A percentile compares a stretch with the other conserved stretches of the same genome.
Conservation (phyloP, 2,329 filamentous ascomycete species). For the Claviceps purpurea region DNA sequence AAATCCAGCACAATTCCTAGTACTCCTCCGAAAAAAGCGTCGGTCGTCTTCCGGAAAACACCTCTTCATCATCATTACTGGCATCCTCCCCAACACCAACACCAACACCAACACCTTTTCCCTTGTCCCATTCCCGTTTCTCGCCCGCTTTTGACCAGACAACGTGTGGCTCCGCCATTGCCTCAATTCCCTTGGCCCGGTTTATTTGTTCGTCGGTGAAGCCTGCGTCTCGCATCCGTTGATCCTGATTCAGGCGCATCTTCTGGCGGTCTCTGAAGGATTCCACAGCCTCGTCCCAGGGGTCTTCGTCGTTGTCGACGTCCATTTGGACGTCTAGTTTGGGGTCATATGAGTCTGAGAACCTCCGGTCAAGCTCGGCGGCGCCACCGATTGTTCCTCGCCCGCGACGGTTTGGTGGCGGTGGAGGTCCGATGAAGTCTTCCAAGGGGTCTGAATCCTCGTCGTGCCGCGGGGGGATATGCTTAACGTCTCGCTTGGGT, state of each 20-base stretch:
- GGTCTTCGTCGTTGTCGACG: constrained; percentile 32
- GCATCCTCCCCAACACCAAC: constrained; percentile 1
- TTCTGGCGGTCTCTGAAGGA: constrained; percentile 66
- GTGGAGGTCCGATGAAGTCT: constrained; percentile 62
- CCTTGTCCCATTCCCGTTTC: constrained; percentile 45
- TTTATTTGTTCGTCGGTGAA: constrained; percentile 64
- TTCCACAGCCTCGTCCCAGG: constrained; percentile 73
- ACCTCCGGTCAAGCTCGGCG: constrained; percentile 67
- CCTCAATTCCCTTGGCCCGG: constrained; percentile 41
- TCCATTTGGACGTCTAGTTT: constrained; percentile 41
- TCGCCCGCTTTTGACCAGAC: constrained; percentile 61
- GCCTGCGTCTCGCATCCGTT: constrained; percentile 62
- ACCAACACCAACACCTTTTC: constrained; percentile 24
- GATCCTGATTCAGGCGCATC: constrained; percentile 62
- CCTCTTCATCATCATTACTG: not conserved
- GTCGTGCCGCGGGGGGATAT: constrained; percentile 4
- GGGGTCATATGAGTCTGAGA: constrained; percentile 52
- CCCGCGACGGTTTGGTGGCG: constrained; percentile 44
- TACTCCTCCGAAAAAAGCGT: constrained; percentile 7
- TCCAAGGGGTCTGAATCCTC: constrained; percentile 57
- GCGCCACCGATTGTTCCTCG: constrained; percentile 49
- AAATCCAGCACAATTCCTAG: not conserved
- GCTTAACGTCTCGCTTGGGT: not conserved
- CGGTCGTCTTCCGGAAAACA: not conserved
- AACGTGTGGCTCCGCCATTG: constrained; percentile 47